Evolutionary conservation across 768 basidiomycete genomes (phyloP), one percentile per base, ranked within the genome.

Genomic region (Lactarius deliciosus): DNA sequence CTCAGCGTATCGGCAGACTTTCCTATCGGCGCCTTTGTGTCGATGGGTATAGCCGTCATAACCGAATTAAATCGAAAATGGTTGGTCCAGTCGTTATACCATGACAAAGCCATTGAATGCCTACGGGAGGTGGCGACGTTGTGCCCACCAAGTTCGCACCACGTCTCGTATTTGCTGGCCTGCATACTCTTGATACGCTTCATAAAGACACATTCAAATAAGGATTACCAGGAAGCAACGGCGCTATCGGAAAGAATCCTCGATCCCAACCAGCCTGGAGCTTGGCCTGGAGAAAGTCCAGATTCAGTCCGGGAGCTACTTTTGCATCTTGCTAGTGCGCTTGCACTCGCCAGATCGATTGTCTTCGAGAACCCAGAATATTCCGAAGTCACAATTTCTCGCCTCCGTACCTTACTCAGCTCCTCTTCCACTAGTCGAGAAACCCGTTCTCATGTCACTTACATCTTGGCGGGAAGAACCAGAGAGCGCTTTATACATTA

Each of bases 151-250:
- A 22, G 11, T 22, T 47, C 47, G 7, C 11, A 13, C 47, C 1
- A 13, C 0, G 1, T 50, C 22, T 50, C 13, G 1, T 22, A 1
- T 5, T 22, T 0, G 10, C 47, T 50, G 10, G 47, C n/a, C n/a
- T 0, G 0, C 11, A 3, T 0, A 22, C 11, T 50, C 9, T 13
- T 3, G 4, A 0, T 0, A 22, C n/a, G 47, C 47, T 22, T 11
- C 47, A 3, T 11, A 2, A 0, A 22, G 3, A 22, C 45, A 2
- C 3, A 3, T 22, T 47, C n/a, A 47, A 64, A 18, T n/a, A 38
- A 41, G 13, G 57, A 64, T n/a, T 64, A 47, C 9, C 57, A 64
- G 47, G 64, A 64, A n/a, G 64, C 38, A 25, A 41, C 38, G 8
- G 8, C 38, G 3, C 20, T 64, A 2, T 28, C 59, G 9, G 57